phyloP scores from a whole-genome alignment of 306 rosid species.

The Cicer arietinum region DNA sequence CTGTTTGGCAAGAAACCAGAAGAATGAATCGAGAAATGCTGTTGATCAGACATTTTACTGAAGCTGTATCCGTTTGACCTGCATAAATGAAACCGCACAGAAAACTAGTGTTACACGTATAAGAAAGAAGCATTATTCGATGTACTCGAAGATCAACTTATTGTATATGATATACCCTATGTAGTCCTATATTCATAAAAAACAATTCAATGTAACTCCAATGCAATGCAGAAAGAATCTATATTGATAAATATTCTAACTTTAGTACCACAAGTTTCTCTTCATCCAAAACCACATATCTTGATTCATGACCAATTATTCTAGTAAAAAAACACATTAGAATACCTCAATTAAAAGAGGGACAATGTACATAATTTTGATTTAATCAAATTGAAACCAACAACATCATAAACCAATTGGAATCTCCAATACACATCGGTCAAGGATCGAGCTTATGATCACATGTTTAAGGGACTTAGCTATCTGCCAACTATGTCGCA shows the following conservation, averaged over 20 bases:
- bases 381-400: conserved; percentile 15
- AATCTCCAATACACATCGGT: too few relatives aligned
- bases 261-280: conserved; percentile 33
- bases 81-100: conserved; percentile 47
- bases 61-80: conserved; percentile 75
- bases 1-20: conserved; percentile 78
- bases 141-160: not conserved
- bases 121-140: not conserved
- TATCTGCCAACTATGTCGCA: too few relatives aligned
- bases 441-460: too few relatives aligned
- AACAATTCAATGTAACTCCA: conserved; percentile 7
- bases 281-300: conserved; percentile 37
- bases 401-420: conserved; percentile 12
- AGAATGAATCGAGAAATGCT: conserved; percentile 92
- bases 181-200: not conserved
- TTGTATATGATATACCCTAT: conserved; percentile 2
- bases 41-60: conserved; percentile 85
- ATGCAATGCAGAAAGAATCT: conserved; percentile 30
- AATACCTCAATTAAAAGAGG: not conserved
- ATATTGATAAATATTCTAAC: conserved; percentile 31
- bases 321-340: not conserved
- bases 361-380: not conserved
- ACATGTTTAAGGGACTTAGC: too few relatives aligned
- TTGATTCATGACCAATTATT: conserved; percentile 26
- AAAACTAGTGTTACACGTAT: conserved; percentile 31